Base-by-base conservation (phyloP, 768 basidiomycete genomes). In the Thelephora aurantiotincta region DNA sequence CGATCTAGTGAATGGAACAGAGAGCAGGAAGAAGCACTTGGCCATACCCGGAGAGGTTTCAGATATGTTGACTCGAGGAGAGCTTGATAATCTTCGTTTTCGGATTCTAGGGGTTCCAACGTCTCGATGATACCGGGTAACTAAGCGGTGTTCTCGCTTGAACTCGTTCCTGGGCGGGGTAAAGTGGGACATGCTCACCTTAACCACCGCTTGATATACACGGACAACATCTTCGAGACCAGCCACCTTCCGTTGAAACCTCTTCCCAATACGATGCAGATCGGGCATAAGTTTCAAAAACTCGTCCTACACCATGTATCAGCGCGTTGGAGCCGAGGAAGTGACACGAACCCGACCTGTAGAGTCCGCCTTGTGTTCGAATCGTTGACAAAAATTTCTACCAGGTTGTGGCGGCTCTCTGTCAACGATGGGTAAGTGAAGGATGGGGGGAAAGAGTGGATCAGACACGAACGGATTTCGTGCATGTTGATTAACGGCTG, bases 401-500 rank as follows among this genome's bases (percentile, higher is more conserved):
- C 92, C 4, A 99, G 68, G 51, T 82, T 74, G 57, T 94, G 94
- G 11, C 94, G 69, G 60, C 83, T 87, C 23, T 75, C 93, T 94
- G 55, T 5, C 11, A 2, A 20, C 11, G 6, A 11, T 12, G 12
- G 12, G 13, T 36, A 44, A 38, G 50, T 43, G 35, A 12, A 18
- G 41, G 12, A 22, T 35, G 35, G 16, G 20, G 35, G 22, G 34
- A n/a, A 41, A 41, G 35, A 47, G 36, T 14, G 5, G 16, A 11
- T 6, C 9, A 3, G 11, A 18, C 20, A 33, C 5, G 26, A 20
- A 88, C 91, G 71, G 51, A 98, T 98, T 59, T 92, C 87, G 53
- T 98, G 93, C 34, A 89, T 62, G 61, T 96, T 97, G 26, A 97
- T 78, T 22, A 98, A 67, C 5, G 96, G 96, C 60, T 98, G 96